phyloP scores from a whole-genome alignment of 2,329 filamentous ascomycete genomes.

The Aspergillus sp. region DNA sequence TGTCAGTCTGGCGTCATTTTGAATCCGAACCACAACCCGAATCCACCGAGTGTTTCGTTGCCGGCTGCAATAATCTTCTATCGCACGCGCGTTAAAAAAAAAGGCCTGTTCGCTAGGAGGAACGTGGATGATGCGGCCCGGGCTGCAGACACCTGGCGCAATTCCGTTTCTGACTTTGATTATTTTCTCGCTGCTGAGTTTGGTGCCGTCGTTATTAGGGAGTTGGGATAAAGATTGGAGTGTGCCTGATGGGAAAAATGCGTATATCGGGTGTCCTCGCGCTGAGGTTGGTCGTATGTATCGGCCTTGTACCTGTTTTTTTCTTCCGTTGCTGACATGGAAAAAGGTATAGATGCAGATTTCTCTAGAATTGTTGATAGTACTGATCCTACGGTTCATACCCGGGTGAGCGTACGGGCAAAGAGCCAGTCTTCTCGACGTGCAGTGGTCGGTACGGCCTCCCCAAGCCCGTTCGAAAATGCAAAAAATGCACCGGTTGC shows the following conservation, averaged over 20 bases:
- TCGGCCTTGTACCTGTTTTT: background rate
- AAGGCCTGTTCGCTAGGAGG: background rate
- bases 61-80: no score
- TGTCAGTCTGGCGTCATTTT: background rate
- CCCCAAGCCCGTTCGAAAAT: constrained; percentile 13
- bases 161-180: constrained; percentile 27
- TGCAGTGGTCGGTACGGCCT: constrained; percentile 6
- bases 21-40: background rate
- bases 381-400: constrained; percentile 6
- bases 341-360: constrained; percentile 8
- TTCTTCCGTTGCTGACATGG: background rate
- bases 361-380: constrained; percentile 15
- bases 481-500: constrained; percentile 13
- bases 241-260: constrained; percentile 17
- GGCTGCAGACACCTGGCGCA: constrained; percentile 26
- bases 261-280: constrained; percentile 18
- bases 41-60: background rate
- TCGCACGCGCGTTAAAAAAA: no score
- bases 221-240: constrained; percentile 11
- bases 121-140: constrained; percentile 26
- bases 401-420: background rate
- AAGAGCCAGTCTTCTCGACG: background rate
- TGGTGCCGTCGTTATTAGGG: constrained; percentile 26
- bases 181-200: constrained; percentile 25
- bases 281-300: constrained; percentile 20